Base-by-base conservation (phyloP, 306 rosid genomes). In the Crataegus laevigata region DNA sequence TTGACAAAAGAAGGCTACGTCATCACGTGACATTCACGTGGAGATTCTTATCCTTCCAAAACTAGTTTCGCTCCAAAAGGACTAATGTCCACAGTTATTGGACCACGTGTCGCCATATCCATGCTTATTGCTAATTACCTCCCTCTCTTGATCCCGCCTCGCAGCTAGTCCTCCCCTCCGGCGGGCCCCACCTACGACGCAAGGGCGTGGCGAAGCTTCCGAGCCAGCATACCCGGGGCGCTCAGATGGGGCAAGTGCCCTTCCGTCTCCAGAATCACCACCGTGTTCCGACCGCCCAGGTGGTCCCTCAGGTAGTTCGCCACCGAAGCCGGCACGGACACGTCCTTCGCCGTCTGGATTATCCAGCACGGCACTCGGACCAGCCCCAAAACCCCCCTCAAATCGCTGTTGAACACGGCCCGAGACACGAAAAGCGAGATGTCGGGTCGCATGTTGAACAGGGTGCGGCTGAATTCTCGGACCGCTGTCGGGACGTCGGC, bases 361-460 rank as follows among this genome's bases (percentile, higher is more conserved):
- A 94, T 89, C 62, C 88, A 86, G 30, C 96, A 94, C 0, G 99
- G 96, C 0, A 90, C 97, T 24, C 75, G 85, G 1, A 94, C 98
- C 71, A 92, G 38, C 4, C 96, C 99, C 3, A 94, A 58, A 3
- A 90, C 86, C 6, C 96, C 97, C 47, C 97, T 82, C 45, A 92
- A 77, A 73, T 94, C 99, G 84, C 96, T 86, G 87, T 85, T 85
- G 85, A 94, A 92, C 2, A 88, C 90, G 1, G 87, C 82, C 4
- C 91, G 80, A 1, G 86, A 85, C 18, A 89, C 96, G 67, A 87
- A 94, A 11, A 94, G 83, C 8, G 99, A 68, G 47, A 94, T 94
- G 78, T 94, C 99, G 0, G 99, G 99, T 4, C 99, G 75, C 99
- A 94, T 92, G 80, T 92, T 94, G 89, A 94, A 94, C 2, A 94